These are phyloP conservation scores for Brassica juncea DNA, from an alignment of 345 rosid species.

Conservation along the genomic window DNA sequence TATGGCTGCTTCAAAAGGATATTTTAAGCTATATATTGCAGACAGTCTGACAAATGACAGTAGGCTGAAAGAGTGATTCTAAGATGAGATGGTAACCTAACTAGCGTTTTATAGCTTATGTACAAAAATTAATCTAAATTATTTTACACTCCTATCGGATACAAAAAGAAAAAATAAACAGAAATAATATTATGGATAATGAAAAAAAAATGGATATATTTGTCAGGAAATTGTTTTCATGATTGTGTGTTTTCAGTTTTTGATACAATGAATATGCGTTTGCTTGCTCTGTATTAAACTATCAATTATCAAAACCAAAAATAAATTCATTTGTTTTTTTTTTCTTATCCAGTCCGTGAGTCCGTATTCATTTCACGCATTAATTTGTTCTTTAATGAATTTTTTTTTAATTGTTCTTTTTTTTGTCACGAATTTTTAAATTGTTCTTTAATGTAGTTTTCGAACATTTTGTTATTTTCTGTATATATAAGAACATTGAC, in stretches of 20 bases:
- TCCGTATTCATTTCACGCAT: background rate
- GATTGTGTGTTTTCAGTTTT: background rate
- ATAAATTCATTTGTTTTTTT: background rate
- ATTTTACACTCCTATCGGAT: background rate
- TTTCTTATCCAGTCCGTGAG: background rate
- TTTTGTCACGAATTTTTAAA: too few relatives aligned
- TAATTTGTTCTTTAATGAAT: background rate
- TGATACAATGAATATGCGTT: background rate
- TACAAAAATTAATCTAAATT: background rate
- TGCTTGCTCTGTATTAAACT: background rate
- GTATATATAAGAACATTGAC: background rate
- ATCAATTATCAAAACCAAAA: background rate
- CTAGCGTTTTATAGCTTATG: slow-evolving; percentile 9
- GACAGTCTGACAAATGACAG: background rate
- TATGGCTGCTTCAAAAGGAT: background rate
- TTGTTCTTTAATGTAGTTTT: background rate
- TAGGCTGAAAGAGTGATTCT: background rate
- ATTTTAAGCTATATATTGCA: background rate
- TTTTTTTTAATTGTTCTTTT: too few relatives aligned
- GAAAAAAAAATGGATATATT: background rate
- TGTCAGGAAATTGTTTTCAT: background rate
- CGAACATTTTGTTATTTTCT: background rate
- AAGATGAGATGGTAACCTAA: background rate
- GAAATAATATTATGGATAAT: background rate
- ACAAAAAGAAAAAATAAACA: background rate